phyloP scores from a whole-genome alignment of 129 eudicot species.

The Dittrichia graveolens region DNA sequence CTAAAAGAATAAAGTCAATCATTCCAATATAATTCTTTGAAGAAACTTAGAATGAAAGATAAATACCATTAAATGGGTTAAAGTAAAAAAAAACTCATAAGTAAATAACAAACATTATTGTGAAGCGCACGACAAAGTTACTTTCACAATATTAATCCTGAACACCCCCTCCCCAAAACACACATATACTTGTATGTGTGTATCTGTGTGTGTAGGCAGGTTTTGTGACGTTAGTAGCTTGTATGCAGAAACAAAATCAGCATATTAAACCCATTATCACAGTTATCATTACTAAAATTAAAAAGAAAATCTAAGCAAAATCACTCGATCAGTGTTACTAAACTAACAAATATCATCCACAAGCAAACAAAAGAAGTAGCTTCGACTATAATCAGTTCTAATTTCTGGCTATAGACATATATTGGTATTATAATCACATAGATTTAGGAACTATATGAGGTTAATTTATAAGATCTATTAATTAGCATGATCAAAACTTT shows the following conservation, averaged over 20 bases:
- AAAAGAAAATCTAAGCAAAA: not conserved
- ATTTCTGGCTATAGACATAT: not conserved
- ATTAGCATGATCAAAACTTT: too few relatives aligned
- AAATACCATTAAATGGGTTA: not conserved
- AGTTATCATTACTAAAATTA: not conserved
- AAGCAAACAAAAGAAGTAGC: not conserved
- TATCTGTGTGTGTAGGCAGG: not conserved
- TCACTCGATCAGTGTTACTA: not conserved
- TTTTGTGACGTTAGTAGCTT: not conserved
- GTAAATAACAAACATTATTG: slow-evolving; percentile 9
- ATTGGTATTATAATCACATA: not conserved
- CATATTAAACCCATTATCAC: not conserved
- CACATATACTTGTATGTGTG: too few relatives aligned
- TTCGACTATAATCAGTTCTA: slow-evolving; percentile 1
- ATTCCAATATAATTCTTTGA: not conserved
- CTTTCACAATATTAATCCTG: not conserved
- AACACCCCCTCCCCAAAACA: not conserved
- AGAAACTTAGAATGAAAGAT: not conserved
- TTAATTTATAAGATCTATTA: not conserved
- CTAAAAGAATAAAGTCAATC: slow-evolving; percentile 1
- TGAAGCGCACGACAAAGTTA: not conserved
- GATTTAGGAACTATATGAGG: not conserved
- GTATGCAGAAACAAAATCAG: not conserved
- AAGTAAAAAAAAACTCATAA: not conserved
- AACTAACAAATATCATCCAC: not conserved